Base-by-base conservation (phyloP, 768 basidiomycete species). In the Phylloporus sp. region DNA sequence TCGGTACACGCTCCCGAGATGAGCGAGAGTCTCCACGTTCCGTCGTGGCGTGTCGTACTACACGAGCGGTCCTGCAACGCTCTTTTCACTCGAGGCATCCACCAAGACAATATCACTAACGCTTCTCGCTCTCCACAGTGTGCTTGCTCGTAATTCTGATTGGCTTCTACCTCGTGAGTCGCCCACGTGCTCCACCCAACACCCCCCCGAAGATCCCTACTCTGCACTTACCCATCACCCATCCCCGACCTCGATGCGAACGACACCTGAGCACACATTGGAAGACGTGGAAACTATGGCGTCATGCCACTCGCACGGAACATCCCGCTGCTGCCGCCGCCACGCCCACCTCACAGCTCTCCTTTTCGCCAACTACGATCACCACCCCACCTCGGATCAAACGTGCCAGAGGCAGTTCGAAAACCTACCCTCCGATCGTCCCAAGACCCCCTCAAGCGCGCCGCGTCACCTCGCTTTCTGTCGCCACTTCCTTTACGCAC, bases 161-260 rank as follows among this genome's bases (percentile, higher is more conserved):
- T 20, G 64, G 64, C 17, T 65, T 65, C 53, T 62, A 52, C 44
- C 32, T 56, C 41, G 64, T 65, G 42, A 55, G 55, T 36, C 55
- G 53, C 33, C 46, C 32, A 23, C 55, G 42, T 37, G 46, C 21
- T 6, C 44, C 39, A 27, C 17, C 32, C 37, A 39, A 40, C 10
- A 21, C 49, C 29, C 22, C 50, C 21, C 36, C 47, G 15, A 42
- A 27, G 9, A 23, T 22, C 38, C n/a, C 41, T n/a, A 15, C 32
- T 37, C 27, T 31, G 17, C 42, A 41, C 21, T 13, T 46, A 7
- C 34, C 57, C 2, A 23, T 28, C 27, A 26, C 34, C 4, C 54
- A 44, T 24, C 6, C 50, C 7, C 31, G 17, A 28, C 13, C 43
- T 18, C 42, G 20, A 6, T 22, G 35, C 28, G 21, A 41, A 40